Base-by-base conservation (phyloP, 371 early-diverging fungal genomes). In the Umbelopsis sp. region DNA sequence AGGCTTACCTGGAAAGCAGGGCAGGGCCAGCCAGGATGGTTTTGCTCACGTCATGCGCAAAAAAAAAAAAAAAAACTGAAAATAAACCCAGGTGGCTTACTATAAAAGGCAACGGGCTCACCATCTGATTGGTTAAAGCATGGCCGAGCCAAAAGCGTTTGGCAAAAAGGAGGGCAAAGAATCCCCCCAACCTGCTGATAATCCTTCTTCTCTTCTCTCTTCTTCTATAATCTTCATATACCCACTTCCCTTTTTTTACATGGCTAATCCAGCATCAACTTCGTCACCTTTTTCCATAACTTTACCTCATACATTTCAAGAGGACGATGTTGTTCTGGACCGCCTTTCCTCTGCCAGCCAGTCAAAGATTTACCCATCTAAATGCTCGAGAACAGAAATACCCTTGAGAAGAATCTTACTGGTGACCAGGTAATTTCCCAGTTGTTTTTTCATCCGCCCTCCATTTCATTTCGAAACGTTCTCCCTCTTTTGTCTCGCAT, bases 271-370 rank as follows among this genome's bases (percentile, higher is more conserved):
- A 57, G 57, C 57, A 18, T 57, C 57, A 57, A 57, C 57, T 18
- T 57, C 57, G 35, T 57, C 57, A n/a, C 57, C 29, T 12, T 57
- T 57, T 35, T 57, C 57, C 22, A 57, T 57, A 16, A 29, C 57
- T 32, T 57, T 57, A 29, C 29, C 41, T 7, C 41, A 29, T 35
- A 11, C 57, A 25, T 57, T 57, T 18, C 57, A 57, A 57, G 57
- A 57, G 29, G 57, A 57, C 57, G 57, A 57, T 35, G 57, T 57
- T 57, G 57, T 57, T 57, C 57, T 57, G 57, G 57, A 57, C 57
- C 57, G 57, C 57, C 57, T 57, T 57, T 57, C 57, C 12, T 11
- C 37, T 57, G 57, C 57, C 35, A 57, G 57, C 57, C 57, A 57
- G 57, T 57, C 35, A 57, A 57, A 57, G 57, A 57, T 57, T 57